phyloP scores from a whole-genome alignment of 2,329 filamentous ascomycete species.

The Ilyonectria robusta region DNA sequence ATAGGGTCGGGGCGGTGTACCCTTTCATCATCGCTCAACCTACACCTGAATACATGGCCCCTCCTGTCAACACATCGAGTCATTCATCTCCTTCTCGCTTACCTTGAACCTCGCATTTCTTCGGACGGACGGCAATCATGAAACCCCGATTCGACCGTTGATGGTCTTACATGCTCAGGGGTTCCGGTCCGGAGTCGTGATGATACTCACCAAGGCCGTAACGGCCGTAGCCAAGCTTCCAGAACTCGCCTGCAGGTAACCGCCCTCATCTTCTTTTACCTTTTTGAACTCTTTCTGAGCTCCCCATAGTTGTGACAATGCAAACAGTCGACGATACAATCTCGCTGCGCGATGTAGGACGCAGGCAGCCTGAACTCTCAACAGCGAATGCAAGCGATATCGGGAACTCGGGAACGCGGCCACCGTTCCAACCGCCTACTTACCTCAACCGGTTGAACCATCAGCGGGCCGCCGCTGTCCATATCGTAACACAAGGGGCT shows the following conservation, averaged over 20 bases:
- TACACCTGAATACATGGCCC: neutral
- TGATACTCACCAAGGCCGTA: neutral
- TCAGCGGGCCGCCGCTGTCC: neutral
- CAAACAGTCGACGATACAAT: neutral
- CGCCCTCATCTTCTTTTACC: neutral
- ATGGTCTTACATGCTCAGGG: constrained; percentile 12
- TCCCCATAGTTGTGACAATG: neutral
- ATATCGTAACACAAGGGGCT: neutral
- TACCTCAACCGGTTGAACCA: neutral
- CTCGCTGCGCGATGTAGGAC: neutral
- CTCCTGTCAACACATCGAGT: constrained; percentile 3
- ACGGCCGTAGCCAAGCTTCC: constrained; percentile 7
- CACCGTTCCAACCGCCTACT: neutral
- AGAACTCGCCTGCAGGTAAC: constrained; percentile 5
- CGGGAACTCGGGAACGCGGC: neutral
- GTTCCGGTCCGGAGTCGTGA: constrained; percentile 4
- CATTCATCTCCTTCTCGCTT: constrained; percentile 1
- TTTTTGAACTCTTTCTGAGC: neutral
- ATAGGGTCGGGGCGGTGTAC: neutral
- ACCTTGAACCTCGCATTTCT: neutral
- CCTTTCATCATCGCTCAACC: constrained; percentile 5
- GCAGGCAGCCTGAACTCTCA: neutral
- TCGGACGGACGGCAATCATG: constrained; percentile 13
- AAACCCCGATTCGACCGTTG: constrained; percentile 18
- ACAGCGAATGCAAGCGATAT: constrained; percentile 4